phyloP scores from a whole-genome alignment of 352 stramenopile species.

The Phytophthora pinifolia region DNA sequence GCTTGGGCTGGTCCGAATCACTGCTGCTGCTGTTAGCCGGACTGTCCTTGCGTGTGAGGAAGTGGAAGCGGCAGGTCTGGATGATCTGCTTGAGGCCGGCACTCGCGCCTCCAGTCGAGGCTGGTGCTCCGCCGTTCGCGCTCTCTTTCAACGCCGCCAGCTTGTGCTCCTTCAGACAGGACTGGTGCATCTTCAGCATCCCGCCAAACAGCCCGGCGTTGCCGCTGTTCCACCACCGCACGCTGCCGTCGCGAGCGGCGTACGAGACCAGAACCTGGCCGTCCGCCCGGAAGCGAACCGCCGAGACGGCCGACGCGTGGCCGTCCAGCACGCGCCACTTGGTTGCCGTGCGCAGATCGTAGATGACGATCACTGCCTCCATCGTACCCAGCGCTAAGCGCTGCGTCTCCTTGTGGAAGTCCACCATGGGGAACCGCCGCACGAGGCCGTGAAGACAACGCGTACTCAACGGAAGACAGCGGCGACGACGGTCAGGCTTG shows the following conservation, averaged over 20 bases:
- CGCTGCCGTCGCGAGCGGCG: slow-evolving; percentile 69
- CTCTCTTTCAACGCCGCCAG: slow-evolving; percentile 48
- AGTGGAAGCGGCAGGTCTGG: slow-evolving; percentile 83
- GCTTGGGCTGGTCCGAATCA: slow-evolving; percentile 37
- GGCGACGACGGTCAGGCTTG: slow-evolving; percentile 77
- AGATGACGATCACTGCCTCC: slow-evolving; percentile 88
- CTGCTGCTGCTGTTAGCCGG: slow-evolving; percentile 6
- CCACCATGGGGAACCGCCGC: slow-evolving; percentile 83
- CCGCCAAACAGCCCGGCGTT: slow-evolving; percentile 75
- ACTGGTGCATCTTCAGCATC: slow-evolving; percentile 89
- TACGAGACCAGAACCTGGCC: slow-evolving; percentile 86
- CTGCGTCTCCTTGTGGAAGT: slow-evolving; percentile 89
- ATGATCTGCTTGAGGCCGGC: slow-evolving; percentile 81
- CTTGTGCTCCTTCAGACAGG: slow-evolving; percentile 85
- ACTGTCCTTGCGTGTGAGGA: slow-evolving; percentile 63
- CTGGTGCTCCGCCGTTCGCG: slow-evolving; percentile 38
- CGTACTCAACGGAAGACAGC: slow-evolving; percentile 78
- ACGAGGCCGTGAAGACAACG: slow-evolving; percentile 82
- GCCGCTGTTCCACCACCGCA: slow-evolving; percentile 86
- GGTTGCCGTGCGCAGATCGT: slow-evolving; percentile 83
- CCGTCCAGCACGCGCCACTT: slow-evolving; percentile 89
- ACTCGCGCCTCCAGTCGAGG: slow-evolving; percentile 57
- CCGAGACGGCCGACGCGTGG: slow-evolving; percentile 70
- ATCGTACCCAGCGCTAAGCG: slow-evolving; percentile 84
- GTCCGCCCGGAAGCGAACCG: slow-evolving; percentile 67